These are phyloP conservation scores for Aspergillus haitiensis DNA, from an alignment of 495 filamentous ascomycete species.

Conservation along the genomic window DNA sequence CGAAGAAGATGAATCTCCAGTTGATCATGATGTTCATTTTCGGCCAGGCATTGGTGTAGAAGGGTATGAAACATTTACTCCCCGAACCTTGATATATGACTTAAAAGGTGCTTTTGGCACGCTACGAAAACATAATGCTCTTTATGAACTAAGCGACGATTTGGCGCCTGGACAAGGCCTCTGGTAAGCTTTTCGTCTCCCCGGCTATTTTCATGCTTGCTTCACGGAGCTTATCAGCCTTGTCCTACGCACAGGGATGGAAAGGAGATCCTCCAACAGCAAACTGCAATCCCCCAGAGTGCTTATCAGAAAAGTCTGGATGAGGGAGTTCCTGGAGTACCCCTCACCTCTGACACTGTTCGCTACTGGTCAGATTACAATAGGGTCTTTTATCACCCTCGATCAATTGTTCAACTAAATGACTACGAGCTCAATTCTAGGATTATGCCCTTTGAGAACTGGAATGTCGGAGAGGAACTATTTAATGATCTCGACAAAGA, in stretches of 20 bases:
- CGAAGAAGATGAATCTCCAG: slow-evolving; percentile 60
- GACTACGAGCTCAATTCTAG: slow-evolving; percentile 79
- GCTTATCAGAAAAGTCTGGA: slow-evolving; percentile 80
- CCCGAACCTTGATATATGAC: slow-evolving; percentile 90
- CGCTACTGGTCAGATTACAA: slow-evolving; percentile 97
- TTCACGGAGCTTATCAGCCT: neutral
- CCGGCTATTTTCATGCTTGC: neutral
- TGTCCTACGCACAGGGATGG: slow-evolving; percentile 58
- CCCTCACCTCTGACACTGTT: slow-evolving; percentile 66
- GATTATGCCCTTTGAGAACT: slow-evolving; percentile 81
- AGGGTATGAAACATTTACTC: slow-evolving; percentile 87
- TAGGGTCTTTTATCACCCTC: slow-evolving; percentile 86
- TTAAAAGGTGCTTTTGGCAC: slow-evolving; percentile 90
- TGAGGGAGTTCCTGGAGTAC: slow-evolving; percentile 56
- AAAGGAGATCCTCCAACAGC: slow-evolving; percentile 63
- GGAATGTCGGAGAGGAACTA: slow-evolving; percentile 75
- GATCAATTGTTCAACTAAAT: slow-evolving; percentile 82
- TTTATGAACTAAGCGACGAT: slow-evolving; percentile 72
- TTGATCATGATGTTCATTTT: slow-evolving; percentile 94
- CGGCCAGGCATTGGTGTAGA: slow-evolving; percentile 75
- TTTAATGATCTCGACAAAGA: slow-evolving; percentile 81
- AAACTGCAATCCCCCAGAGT: slow-evolving; percentile 63
- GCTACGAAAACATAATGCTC: slow-evolving; percentile 79
- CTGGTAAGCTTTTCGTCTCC: slow-evolving; percentile 51
- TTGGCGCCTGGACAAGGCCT: slow-evolving; percentile 50